Base-by-base conservation (phyloP, 2,329 filamentous ascomycete species). In the Penicillium freii region DNA sequence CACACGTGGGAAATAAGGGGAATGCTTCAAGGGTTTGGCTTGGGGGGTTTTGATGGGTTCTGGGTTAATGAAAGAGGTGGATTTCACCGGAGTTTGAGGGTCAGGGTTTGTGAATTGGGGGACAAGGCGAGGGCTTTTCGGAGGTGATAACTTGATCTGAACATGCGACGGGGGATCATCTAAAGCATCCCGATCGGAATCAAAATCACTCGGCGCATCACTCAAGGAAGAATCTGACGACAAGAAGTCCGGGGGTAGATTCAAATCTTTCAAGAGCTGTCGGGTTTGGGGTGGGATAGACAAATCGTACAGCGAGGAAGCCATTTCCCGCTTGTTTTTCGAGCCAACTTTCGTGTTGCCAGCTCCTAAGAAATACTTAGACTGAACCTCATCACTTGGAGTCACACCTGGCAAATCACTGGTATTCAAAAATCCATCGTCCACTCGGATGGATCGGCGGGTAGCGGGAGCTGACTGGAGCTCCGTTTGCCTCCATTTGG, bases 1-100 rank as follows among this genome's bases (percentile, higher is more conserved):
- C 17, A 65, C 64, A 48, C 59, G 64, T 2, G 73, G 70, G 58
- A 81, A 81, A 61, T 78, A 80, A 21, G 73, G 78, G 3, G 78
- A 80, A 46, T 68, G 66, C 52, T 69, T 76, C 10, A 63, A 15
- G 42, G 44, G 34, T 58, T 56, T 19, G 49, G 23, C 21, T 19
- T 61, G 63, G 33, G 58, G 33, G 10, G 46, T 29, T 52, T 57
- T 66, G 5, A 43, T 31, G 33, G 54, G 52, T 11, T 63, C 55
- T 29, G 53, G 40, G 15, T 23, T 8, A 27, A 50, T 39, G 25
- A 57, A 48, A 23, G 17, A 15, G 3, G 34, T 19, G 6, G 11
- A 4, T 38, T 63, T 64, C 8, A 48, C 40, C 3, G 54, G 58
- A 8, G 54, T 62, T 25, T 27, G 4, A 15, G 55, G 47, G 9